Percentiles rank a stretch among this genome's conserved stretches.
Evolutionary conservation across 75 land plant species (phyloP).

Genomic region (Cunninghamia lanceolata): DNA sequence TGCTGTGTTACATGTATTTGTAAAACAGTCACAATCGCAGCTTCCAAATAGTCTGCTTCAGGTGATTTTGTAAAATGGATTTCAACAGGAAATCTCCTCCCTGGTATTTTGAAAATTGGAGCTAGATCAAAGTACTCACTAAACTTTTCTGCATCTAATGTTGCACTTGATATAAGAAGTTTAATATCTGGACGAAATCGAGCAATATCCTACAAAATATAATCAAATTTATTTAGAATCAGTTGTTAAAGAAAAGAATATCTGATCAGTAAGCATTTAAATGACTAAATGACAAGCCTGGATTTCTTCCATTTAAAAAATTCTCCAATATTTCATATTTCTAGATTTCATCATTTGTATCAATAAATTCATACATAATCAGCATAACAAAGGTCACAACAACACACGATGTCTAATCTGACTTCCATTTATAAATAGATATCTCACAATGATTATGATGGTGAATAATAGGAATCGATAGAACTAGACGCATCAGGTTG

Average conservation of each 20-base stretch:
- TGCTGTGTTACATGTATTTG: constrained; percentile 94
- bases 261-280: not conserved
- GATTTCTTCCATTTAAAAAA: not conserved
- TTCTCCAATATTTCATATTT: not conserved
- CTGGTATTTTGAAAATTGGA: constrained; percentile 94
- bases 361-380: constrained; percentile 1
- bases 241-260: constrained; percentile 1
- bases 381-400: not conserved
- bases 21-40: constrained; percentile 90
- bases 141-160: constrained; percentile 97
- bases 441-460: not conserved
- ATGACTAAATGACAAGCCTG: not conserved
- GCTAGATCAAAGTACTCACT: constrained; percentile 94
- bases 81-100: constrained; percentile 91
- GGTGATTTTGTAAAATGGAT: constrained; percentile 93
- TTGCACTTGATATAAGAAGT: constrained; percentile 96
- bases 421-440: not conserved
- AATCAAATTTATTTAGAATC: not conserved
- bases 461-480: not conserved
- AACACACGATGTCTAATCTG: not conserved
- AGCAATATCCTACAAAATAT: constrained; percentile 69
- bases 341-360: not conserved
- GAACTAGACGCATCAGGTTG: not conserved
- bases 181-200: constrained; percentile 89
- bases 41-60: constrained; percentile 97